Evolutionary conservation across 2,329 filamentous ascomycete genomes (phyloP), one percentile per base, ranked within the genome.

Genomic region (Zopfia rhizophila): DNA sequence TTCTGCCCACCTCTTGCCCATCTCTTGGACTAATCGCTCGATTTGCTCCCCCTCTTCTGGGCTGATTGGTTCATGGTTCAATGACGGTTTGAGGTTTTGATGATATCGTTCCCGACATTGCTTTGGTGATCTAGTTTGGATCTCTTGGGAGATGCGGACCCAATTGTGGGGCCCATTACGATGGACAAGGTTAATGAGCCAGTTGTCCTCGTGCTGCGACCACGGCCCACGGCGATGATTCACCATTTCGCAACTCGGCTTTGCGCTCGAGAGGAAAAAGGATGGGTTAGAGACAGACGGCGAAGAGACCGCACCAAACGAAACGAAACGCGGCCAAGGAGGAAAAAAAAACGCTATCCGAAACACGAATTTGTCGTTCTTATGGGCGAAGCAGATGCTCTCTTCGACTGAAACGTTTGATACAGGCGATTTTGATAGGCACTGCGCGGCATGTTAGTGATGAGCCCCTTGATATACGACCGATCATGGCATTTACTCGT

Each of bases 91-190:
- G 32, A 97, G 80, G 70, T 97, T 96, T 67, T 97, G 93, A 68
- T 96, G 91, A 67, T 89, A 97, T 35, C 93, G 83, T 76, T 97
- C 93, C 47, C 93, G 86, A 72, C 93, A 97, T 76, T 97, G 93
- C 78, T 97, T 97, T 40, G 93, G 88, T 17, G 90, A 90, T 53
- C 93, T 84, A 18, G 88, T 86, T 48, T 83, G 81, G 62, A 97
- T 86, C 57, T 86, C 80, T 42, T 86, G 78, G 21, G 92, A 86
- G 64, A 97, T 95, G 55, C 85, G 83, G 11, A 96, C 91, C 93
- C 93, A 97, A 80, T 96, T 94, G 69, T 89, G 82, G 22, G 89
- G 82, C 22, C 90, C 89, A 71, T 90, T 85, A 38, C 80, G 78
- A 35, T 82, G 78, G 51, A 95, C 88, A 17, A 93, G 82, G 48